Evolutionary conservation across 2,329 filamentous ascomycete genomes (phyloP), one percentile per base, ranked within the genome.

Genomic region (Venturia aucupariae): DNA sequence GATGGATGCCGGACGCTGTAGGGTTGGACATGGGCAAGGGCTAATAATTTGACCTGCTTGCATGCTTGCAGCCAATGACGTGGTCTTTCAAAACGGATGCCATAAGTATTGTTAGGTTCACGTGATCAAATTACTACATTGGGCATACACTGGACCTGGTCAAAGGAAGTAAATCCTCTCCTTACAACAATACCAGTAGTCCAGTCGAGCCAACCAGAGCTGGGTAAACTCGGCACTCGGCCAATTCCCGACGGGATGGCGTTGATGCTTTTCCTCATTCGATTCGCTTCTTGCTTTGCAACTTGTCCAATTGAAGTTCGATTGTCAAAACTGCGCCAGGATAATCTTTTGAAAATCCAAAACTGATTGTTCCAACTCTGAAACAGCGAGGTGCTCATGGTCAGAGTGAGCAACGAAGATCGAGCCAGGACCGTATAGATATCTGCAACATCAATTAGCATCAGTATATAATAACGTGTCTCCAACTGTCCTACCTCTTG

Each of bases 401-500:
- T 90, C 88, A 0, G 88, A 89, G 73, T 97, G 93, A 5, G 93
- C 93, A 35, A 96, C 90, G 44, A 94, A 80, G 67, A 97, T 97
- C 66, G 80, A 88, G 0, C 83, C 83, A 1, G 83, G 84, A 0
- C 84, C 84, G 69, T 86, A 86, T n/a, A 86, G 72, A 73, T 86
- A 87, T 65, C 80, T 57, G 4, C 1, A n/a, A n/a, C 3, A 57
- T 15, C 2, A 10, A n/a, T 32, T n/a, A 57, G 51, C 15, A 22
- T 35, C 11, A 19, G 17, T 27, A 35, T 32, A 4, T 24, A 32
- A 2, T 17, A 19, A 6, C 17, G 17, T 3, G 17, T n/a, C 4
- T 32, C n/a, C 24, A 54, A 17, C 10, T 19, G 24, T 32, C 24
- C 35, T 57, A 57, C 51, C 51, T 77, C 75, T 82, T 86, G 68